A percentile compares a stretch with the other conserved stretches of the same genome.
Conservation (phyloP, 1,139 yeast genomes). For the Yamadazyma kanchanaburiensis region DNA sequence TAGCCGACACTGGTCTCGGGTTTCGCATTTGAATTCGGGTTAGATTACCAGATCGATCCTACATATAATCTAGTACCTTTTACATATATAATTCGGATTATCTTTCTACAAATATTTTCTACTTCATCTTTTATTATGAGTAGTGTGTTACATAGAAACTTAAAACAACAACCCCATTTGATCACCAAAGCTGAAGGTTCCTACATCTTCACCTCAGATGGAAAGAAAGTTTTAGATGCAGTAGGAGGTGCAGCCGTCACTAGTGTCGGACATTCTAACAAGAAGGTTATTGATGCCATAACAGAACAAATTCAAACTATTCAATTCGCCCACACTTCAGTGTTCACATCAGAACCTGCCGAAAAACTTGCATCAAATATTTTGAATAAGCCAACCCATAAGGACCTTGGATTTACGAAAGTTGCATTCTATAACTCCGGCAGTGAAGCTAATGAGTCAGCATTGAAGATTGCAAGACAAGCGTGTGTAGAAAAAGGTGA, state of each 20-base stretch:
- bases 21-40: too few relatives aligned
- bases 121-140: too few relatives aligned
- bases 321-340: slow-evolving; percentile 10
- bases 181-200: slow-evolving; percentile 9
- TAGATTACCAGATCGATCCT: too few relatives aligned
- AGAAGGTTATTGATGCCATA: slow-evolving; percentile 18
- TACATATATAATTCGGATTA: too few relatives aligned
- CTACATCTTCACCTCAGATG: slow-evolving; percentile 13
- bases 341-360: slow-evolving; percentile 9
- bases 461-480: slow-evolving; percentile 16
- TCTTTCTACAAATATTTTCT: too few relatives aligned
- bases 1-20: too few relatives aligned
- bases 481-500: slow-evolving; percentile 16
- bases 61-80: too few relatives aligned
- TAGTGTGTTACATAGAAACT: neutral
- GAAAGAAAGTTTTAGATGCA: slow-evolving; percentile 18
- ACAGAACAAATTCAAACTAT: slow-evolving; percentile 15
- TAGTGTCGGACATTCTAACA: slow-evolving; percentile 22
- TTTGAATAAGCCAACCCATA: slow-evolving; percentile 5
- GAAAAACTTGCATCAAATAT: slow-evolving; percentile 11
- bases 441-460: slow-evolving; percentile 18
- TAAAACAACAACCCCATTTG: neutral
- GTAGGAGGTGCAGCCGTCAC: slow-evolving; percentile 30
- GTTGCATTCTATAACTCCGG: slow-evolving; percentile 13
- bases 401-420: slow-evolving; percentile 5